Evolutionary conservation across 78 protist genomes (phyloP).

Genomic region (Dictyostelium firmibasis): DNA sequence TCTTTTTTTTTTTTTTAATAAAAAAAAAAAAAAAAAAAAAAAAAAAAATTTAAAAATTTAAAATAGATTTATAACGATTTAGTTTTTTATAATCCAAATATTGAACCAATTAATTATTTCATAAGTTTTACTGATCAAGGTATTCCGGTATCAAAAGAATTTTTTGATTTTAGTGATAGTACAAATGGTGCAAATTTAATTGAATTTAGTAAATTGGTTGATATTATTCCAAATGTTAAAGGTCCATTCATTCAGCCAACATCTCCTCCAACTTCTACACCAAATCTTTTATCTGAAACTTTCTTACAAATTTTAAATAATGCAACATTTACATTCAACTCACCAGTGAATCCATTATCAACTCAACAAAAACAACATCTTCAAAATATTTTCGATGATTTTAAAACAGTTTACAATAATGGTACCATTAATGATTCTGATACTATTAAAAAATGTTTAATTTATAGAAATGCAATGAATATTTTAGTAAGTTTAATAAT

Average conservation of each 20-base stretch:
- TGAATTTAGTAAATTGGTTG: background rate
- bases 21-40: too few relatives aligned
- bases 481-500: too few relatives aligned
- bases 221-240: background rate
- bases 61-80: background rate
- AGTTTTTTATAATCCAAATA: too few relatives aligned
- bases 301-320: too few relatives aligned
- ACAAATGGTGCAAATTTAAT: background rate
- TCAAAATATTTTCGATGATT: background rate
- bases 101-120: background rate
- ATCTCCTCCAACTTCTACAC: background rate
- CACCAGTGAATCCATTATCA: background rate
- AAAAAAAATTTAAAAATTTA: too few relatives aligned
- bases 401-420: too few relatives aligned
- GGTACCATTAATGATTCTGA: background rate
- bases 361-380: too few relatives aligned
- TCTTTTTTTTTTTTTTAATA: too few relatives aligned
- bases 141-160: background rate
- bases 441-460: background rate
- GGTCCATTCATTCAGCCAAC: background rate
- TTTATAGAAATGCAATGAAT: background rate
- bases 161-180: background rate
- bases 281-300: background rate
- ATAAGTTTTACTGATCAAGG: background rate
- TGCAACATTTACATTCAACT: background rate